Base-by-base conservation (phyloP, 495 filamentous ascomycete genomes). In the Aspergillus heteromorphus region DNA sequence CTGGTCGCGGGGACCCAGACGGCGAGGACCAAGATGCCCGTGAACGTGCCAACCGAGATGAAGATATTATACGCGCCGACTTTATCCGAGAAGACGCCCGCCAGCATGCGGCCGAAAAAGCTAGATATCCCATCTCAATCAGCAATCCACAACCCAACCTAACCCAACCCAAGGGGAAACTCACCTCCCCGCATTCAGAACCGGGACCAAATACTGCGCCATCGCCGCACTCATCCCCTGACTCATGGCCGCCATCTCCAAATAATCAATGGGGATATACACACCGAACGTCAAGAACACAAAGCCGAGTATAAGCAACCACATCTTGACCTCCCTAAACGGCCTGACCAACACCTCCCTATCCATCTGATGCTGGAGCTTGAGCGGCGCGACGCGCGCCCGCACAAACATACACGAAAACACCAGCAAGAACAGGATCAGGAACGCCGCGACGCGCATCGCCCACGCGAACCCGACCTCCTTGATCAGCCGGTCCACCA, bases 271-370 rank as follows among this genome's bases (percentile, higher is more conserved):
- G 4, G 71, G 70, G 4, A 69, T 49, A 54, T 66, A 73, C 23
- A 73, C 45, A 2, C 70, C 58, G n/a, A 55, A 40, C 0, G 84
- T 72, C 27, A 83, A 78, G 4, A 84, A 60, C 0, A 67, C 17
- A 61, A 81, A 87, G 0, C 69, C 64, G 0, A 71, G 60, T 51
- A 53, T 13, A 4, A 52, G 19, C 7, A 52, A 21, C n/a, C 42
- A 13, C 11, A 51, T 21, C 16, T 20, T 21, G n/a, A 21, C 9
- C 11, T 87, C 82, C n/a, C 61, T 68, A 40, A 87, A 75, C 0
- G 82, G 81, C 3, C 63, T 55, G 14, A 79, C 19, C 34, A 62
- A 56, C n/a, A 3, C 43, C 48, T 48, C 55, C 42, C n/a, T 45
- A 11, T 2, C 17, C 40, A 48, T 45, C 18, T 8, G 36, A 2